phyloP scores from a whole-genome alignment of 768 basidiomycete species.

The Solioccasus polychromus region DNA sequence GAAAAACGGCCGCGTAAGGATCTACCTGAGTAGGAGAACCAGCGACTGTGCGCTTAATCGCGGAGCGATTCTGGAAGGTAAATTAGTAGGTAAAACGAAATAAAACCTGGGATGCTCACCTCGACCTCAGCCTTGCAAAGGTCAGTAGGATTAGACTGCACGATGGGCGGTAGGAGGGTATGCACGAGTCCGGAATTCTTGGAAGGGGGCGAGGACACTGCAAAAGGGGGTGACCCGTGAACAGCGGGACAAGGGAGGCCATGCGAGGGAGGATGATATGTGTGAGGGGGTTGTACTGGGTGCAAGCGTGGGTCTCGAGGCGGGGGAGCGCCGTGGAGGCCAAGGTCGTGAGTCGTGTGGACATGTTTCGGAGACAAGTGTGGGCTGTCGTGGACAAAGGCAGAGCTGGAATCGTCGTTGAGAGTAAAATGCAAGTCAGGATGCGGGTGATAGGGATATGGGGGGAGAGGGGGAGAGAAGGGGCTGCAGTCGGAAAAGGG shows the following conservation, averaged over 20 bases:
- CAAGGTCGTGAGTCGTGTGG: conserved; percentile 25
- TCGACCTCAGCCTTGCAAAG: conserved; percentile 23
- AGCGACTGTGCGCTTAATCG: conserved; percentile 23
- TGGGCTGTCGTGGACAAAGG: conserved; percentile 21
- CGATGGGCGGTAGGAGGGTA: conserved; percentile 32
- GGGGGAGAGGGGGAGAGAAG: conserved; percentile 20
- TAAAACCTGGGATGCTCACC: conserved; percentile 7
- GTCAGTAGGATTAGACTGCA: conserved; percentile 33
- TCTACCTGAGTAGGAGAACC: conserved; percentile 33
- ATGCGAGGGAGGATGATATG: conserved; percentile 25
- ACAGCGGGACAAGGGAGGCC: conserved; percentile 23
- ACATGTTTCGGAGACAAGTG: conserved; percentile 30
- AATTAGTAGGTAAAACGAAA: conserved; percentile 11
- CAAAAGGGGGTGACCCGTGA: conserved; percentile 14
- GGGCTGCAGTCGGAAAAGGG: conserved; percentile 24
- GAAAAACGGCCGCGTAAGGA: conserved; percentile 43
- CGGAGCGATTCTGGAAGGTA: conserved; percentile 24
- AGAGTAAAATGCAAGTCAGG: conserved; percentile 28
- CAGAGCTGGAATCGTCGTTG: conserved; percentile 13
- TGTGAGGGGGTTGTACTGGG: conserved; percentile 22
- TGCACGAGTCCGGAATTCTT: conserved; percentile 26
- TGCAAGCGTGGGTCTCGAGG: conserved; percentile 29
- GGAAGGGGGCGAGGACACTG: conserved; percentile 19
- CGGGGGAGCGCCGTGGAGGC: conserved; percentile 14
- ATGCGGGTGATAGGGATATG: conserved; percentile 26